Evolutionary conservation across 306 rosid species (phyloP).

Genomic region (Vigna mungo): DNA sequence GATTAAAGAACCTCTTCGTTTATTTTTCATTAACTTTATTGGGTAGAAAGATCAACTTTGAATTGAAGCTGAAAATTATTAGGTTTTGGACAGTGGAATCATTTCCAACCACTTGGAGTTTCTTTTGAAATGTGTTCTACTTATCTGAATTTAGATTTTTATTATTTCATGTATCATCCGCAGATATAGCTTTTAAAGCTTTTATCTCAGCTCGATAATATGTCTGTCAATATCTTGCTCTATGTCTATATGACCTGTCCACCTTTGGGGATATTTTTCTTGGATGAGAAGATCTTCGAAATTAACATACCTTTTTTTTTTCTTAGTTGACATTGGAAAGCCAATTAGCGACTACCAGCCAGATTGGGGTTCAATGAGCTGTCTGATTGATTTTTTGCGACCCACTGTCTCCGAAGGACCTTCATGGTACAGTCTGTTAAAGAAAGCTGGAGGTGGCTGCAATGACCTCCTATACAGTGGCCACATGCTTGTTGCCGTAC

Average conservation of each 20-base stretch:
- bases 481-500: slow-evolving; percentile 94
- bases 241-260: slow-evolving; percentile 26
- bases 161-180: neutral
- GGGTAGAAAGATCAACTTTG: slow-evolving; percentile 20
- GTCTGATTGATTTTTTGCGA: slow-evolving; percentile 77
- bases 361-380: slow-evolving; percentile 88
- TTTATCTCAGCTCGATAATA: neutral
- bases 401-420: slow-evolving; percentile 77
- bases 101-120: slow-evolving; percentile 33
- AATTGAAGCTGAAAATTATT: slow-evolving; percentile 23
- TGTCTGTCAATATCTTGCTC: slow-evolving; percentile 24
- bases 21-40: neutral
- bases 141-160: slow-evolving; percentile 17
- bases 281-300: slow-evolving; percentile 32
- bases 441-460: slow-evolving; percentile 96
- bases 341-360: slow-evolving; percentile 62
- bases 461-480: slow-evolving; percentile 96
- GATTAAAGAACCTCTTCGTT: slow-evolving; percentile 1
- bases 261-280: slow-evolving; percentile 33
- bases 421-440: slow-evolving; percentile 80
- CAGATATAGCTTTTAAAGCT: slow-evolving; percentile 14
- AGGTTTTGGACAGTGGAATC: slow-evolving; percentile 33
- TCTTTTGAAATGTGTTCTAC: slow-evolving; percentile 16
- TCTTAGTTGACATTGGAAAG: slow-evolving; percentile 70
- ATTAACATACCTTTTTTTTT: slow-evolving; percentile 45